Evolutionary conservation across 208 protist species (phyloP).

Genomic region (Trypanosoma conorhini): DNA sequence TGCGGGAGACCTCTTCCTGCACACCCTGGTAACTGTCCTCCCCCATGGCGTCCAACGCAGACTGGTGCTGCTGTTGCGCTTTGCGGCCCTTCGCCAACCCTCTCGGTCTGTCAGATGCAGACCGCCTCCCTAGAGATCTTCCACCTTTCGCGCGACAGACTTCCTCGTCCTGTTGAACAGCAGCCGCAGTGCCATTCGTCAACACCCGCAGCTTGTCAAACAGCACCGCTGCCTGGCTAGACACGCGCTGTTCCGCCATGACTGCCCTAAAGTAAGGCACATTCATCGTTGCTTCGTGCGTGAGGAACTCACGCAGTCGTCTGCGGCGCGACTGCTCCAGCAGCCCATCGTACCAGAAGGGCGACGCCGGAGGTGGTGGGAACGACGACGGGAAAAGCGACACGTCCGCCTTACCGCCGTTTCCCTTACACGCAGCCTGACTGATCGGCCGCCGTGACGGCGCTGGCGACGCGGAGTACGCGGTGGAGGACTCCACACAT

Average conservation of each 20-base stretch:
- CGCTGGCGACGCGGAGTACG: neutral
- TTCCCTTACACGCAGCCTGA: neutral
- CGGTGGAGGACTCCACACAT: neutral
- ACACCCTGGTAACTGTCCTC: constrained; percentile 21
- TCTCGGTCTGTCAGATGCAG: neutral
- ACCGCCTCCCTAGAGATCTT: neutral
- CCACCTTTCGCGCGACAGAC: neutral
- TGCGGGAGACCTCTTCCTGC: constrained; percentile 23
- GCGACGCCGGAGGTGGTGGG: constrained; percentile 15
- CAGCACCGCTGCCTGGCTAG: constrained; percentile 20
- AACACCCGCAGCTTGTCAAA: constrained; percentile 17
- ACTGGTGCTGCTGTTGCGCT: constrained; percentile 1
- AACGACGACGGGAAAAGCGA: neutral
- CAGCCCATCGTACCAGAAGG: constrained; percentile 41
- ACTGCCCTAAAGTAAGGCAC: constrained; percentile 42
- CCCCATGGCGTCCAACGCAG: neutral
- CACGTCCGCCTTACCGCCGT: neutral
- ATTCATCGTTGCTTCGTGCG: constrained; percentile 37
- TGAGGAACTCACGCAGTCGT: constrained; percentile 26
- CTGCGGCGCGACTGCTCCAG: constrained; percentile 36
- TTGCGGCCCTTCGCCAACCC: neutral
- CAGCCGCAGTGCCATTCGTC: neutral
- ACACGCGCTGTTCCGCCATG: constrained; percentile 36
- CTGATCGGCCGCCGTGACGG: neutral
- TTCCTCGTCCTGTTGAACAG: neutral